Conservation (phyloP, 1,284 basidiomycete genomes). For the Ceratobasidium papillatum region DNA sequence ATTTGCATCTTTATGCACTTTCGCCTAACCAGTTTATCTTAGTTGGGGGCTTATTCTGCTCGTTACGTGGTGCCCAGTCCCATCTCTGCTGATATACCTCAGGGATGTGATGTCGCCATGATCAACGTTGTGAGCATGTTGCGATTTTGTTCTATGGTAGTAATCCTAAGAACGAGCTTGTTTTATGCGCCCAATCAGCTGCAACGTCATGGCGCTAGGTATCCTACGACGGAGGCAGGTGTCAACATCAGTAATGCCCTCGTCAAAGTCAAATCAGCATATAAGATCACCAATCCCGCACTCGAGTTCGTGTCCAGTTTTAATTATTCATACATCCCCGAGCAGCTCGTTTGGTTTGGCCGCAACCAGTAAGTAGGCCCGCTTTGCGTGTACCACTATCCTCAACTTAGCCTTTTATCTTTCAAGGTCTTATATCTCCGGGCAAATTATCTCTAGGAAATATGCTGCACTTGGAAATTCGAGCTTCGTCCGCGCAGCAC, state of each 20-base stretch:
- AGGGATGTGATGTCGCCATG: constrained; percentile 64
- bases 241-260: constrained; percentile 58
- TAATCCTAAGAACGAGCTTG: constrained; percentile 19
- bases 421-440: constrained; percentile 48
- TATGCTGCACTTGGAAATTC: constrained; percentile 28
- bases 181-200: constrained; percentile 59
- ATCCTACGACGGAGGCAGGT: constrained; percentile 67
- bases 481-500: constrained; percentile 38
- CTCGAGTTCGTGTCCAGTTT: constrained; percentile 56
- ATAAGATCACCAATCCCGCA: constrained; percentile 53
- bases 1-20: neutral
- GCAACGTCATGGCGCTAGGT: constrained; percentile 86
- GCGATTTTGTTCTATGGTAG: constrained; percentile 24
- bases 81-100: constrained; percentile 26
- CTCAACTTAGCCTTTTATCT: constrained; percentile 53
- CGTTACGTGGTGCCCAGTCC: constrained; percentile 36
- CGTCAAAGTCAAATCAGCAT: constrained; percentile 60
- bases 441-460: constrained; percentile 27
- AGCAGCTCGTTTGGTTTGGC: constrained; percentile 74
- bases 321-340: constrained; percentile 72
- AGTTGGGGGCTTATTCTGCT: constrained; percentile 42
- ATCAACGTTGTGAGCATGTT: constrained; percentile 68
- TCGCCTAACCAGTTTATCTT: neutral
- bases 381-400: constrained; percentile 7
- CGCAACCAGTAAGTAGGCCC: constrained; percentile 66